Base-by-base conservation (phyloP, 75 land plant genomes). In the Cupressus sempervirens region DNA sequence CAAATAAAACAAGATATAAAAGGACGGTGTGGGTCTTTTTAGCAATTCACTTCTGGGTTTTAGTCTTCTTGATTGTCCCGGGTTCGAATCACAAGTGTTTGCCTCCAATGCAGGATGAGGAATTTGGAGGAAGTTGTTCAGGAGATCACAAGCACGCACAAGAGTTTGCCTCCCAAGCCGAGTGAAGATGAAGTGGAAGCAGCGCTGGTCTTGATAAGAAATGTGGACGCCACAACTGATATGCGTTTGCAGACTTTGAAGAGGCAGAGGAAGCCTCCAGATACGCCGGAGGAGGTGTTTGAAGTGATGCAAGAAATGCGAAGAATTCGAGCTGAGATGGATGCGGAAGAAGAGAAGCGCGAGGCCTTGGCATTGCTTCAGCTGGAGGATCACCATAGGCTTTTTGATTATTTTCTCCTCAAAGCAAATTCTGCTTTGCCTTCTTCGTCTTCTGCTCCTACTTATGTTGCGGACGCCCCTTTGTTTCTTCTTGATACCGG, bases 121-220 rank as follows among this genome's bases (percentile, higher is more conserved):
- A 76, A 7, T 20, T 18, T 76, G 45, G 94, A 92, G 45, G 94
- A 76, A 13, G 87, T 92, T 0, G 89, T 88, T 52, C 88, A 86
- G 68, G 95, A 93, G 94, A 88, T 93, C 81, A 88, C 79, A 88
- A 85, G 83, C 67, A 38, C 89, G 32, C 91, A 94, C 70, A 76
- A 84, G 75, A 88, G 88, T 4, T 77, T 95, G 50, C 97, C 94
- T 32, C 35, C 88, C 40, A 85, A 96, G 75, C 97, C 96, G 6
- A 83, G 84, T 62, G 82, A 86, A 15, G 94, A 91, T 5, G 92
- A 95, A 81, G 86, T 90, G 9, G 91, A 91, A 18, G 90, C 91
- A 5, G 97, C 97, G 0, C 75, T 73, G 56, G 65, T 80, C 0
- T 56, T 94, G 53, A 84, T 96, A 14, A 72, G 76, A 14, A 91